These are phyloP conservation scores for Inga oerstediana DNA, from an alignment of 306 rosid genomes.

Conservation along the genomic window DNA sequence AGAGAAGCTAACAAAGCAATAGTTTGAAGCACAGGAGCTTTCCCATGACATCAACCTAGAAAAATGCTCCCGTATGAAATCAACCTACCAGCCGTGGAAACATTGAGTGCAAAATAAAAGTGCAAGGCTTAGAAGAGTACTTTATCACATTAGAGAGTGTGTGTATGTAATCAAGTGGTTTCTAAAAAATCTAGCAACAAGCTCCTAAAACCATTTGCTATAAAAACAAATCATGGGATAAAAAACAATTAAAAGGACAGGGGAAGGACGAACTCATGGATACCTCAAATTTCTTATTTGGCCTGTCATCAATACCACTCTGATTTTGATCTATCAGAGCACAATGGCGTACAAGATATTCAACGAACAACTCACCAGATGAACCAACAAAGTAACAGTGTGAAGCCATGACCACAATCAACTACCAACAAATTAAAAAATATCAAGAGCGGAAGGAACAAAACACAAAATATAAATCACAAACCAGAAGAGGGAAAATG, in stretches of 20 bases:
- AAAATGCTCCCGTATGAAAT: conserved; percentile 14
- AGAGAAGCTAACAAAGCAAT: conserved; percentile 14
- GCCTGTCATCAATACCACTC: conserved; percentile 52
- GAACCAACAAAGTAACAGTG: conserved; percentile 96
- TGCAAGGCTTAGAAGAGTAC: conserved; percentile 10
- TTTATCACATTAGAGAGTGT: neutral
- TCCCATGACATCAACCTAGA: conserved; percentile 20
- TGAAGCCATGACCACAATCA: conserved; percentile 96
- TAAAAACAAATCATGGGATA: neutral
- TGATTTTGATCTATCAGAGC: conserved; percentile 61
- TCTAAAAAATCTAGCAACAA: neutral
- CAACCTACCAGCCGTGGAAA: conserved; percentile 21
- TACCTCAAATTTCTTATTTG: conserved; percentile 84
- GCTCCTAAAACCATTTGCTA: conserved; percentile 19
- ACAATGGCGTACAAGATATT: conserved; percentile 88
- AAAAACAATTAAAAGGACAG: conserved; percentile 16
- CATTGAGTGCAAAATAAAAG: neutral
- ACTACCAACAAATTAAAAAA: conserved; percentile 52
- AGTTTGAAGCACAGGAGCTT: conserved; percentile 23
- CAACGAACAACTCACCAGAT: conserved; percentile 88
- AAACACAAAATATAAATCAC: conserved; percentile 15
- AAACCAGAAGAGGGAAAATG: neutral
- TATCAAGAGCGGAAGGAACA: conserved; percentile 10
- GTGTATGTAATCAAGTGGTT: neutral
- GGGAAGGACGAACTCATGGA: neutral